Evolutionary conservation across 495 filamentous ascomycete genomes (phyloP), one percentile per base, ranked within the genome.

Genomic region (Pyrenula massariospora): DNA sequence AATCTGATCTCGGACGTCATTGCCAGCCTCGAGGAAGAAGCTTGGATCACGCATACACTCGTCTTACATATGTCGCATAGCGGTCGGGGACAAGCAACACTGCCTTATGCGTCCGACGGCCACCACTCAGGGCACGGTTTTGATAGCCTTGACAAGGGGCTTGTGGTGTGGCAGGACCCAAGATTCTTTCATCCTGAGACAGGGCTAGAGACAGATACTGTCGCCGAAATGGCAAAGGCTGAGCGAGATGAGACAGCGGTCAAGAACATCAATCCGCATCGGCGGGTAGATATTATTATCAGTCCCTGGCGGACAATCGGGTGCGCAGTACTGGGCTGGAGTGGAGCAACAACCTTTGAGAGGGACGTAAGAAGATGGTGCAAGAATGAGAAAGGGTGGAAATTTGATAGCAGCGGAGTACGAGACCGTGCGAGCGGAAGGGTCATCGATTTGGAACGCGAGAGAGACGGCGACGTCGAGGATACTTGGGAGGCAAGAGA

Each of bases 211-310:
- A 65, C 69, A 23, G 67, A 65, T 0, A 63, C 65, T 36, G 65
- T 61, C 5, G 62, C 58, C 2, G 69, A 74, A 48, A 56, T 67
- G 12, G 63, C 58, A 0, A 21, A 20, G 50, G 50, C 50, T 21
- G 31, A 42, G 31, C 5, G 31, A 19, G 48, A 22, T 2, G 20
- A 21, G 56, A 56, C 10, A 20, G 50, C 22, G 8, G 23, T 8
- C 24, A 55, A 2, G 10, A 25, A 92, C 56, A 79, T 83, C 0
- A 90, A 92, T 62, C 76, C 75, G 3, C 91, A 96, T 63, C 80
- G 90, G 20, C 77, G 91, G 19, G 91, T 99, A 5, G 92, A 97
- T 64, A 95, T 99, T 58, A 95, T 99, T 64, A 77, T 97, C 57
- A 83, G 83, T 19, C 91, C 91, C 0, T 94, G 91, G 86, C 84